Percentiles rank a stretch among this genome's conserved stretches.
These are phyloP conservation scores for Yarrowia bubula DNA, from an alignment of 805 yeast genomes.

Conservation along the genomic window DNA sequence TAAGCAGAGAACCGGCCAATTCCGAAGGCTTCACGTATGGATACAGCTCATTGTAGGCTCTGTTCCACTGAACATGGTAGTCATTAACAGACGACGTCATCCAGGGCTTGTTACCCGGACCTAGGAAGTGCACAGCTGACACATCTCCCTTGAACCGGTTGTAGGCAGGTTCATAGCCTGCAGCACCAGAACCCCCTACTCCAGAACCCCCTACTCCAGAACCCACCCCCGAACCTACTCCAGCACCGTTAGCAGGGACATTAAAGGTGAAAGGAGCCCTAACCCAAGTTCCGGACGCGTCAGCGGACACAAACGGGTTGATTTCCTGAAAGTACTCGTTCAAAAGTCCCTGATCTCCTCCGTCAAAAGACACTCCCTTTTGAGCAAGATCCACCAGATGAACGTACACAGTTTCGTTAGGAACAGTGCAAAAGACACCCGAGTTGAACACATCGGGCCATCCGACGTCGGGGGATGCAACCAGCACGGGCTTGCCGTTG, in stretches of 20 bases:
- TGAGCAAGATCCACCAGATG: slow-evolving; percentile 41
- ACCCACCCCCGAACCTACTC: background rate
- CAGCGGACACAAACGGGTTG: background rate
- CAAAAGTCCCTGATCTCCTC: slow-evolving; percentile 88
- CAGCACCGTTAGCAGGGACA: slow-evolving; percentile 56
- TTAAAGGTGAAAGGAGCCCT: slow-evolving; percentile 78
- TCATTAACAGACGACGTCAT: slow-evolving; percentile 19
- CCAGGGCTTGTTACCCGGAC: slow-evolving; percentile 43
- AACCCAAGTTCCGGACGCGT: slow-evolving; percentile 49
- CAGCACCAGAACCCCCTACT: slow-evolving; percentile 37
- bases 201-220: background rate
- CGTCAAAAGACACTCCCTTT: slow-evolving; percentile 60
- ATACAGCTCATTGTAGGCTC: slow-evolving; percentile 32
- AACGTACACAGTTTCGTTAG: slow-evolving; percentile 46
- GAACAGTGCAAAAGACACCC: slow-evolving; percentile 65
- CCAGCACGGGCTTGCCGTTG: slow-evolving; percentile 31
- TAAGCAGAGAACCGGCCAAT: slow-evolving; percentile 7
- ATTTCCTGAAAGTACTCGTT: slow-evolving; percentile 61
- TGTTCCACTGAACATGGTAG: slow-evolving; percentile 28
- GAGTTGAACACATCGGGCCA: slow-evolving; percentile 90
- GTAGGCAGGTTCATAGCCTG: slow-evolving; percentile 73
- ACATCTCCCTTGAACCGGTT: slow-evolving; percentile 49
- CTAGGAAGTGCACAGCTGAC: slow-evolving; percentile 43
- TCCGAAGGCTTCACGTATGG: background rate
- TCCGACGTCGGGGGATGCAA: slow-evolving; percentile 75